A percentile compares a stretch with the other conserved stretches of the same genome.
Conservation (phyloP, 2,329 filamentous ascomycete species). For the Atkinsonella hypoxylon region DNA sequence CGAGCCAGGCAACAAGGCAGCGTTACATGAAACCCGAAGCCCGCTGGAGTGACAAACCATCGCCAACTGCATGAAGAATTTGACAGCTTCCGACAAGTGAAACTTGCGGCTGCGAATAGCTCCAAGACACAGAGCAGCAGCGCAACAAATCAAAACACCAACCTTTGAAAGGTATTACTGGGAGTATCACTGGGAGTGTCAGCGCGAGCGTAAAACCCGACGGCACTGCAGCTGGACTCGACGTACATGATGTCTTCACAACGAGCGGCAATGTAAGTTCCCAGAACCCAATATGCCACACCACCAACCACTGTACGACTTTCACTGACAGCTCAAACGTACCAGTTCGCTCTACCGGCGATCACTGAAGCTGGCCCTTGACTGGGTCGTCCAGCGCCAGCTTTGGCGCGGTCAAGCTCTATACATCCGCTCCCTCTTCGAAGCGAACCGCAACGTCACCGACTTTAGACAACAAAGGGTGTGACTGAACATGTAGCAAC, state of each 20-base stretch:
- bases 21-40: neutral
- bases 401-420: slow-evolving; percentile 93
- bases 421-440: slow-evolving; percentile 90
- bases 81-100: neutral
- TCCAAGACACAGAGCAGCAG: neutral
- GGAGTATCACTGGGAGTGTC: no score
- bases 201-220: no score
- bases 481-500: slow-evolving; percentile 17
- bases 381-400: slow-evolving; percentile 89
- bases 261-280: slow-evolving; percentile 38
- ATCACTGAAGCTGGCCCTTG: slow-evolving; percentile 81
- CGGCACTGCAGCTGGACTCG: no score
- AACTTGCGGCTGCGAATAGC: neutral
- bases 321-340: neutral
- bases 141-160: neutral
- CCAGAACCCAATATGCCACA: slow-evolving; percentile 3
- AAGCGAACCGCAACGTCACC: slow-evolving; percentile 76
- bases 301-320: neutral
- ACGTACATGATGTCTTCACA: slow-evolving; percentile 19
- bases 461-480: slow-evolving; percentile 83
- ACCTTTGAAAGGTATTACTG: neutral
- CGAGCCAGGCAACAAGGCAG: neutral
- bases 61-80: neutral
- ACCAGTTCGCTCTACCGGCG: slow-evolving; percentile 72
- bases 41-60: neutral